Evolutionary conservation across 2,329 filamentous ascomycete species (phyloP), one percentile per base, ranked within the genome.

Genomic region (Epichloe hybrida): DNA sequence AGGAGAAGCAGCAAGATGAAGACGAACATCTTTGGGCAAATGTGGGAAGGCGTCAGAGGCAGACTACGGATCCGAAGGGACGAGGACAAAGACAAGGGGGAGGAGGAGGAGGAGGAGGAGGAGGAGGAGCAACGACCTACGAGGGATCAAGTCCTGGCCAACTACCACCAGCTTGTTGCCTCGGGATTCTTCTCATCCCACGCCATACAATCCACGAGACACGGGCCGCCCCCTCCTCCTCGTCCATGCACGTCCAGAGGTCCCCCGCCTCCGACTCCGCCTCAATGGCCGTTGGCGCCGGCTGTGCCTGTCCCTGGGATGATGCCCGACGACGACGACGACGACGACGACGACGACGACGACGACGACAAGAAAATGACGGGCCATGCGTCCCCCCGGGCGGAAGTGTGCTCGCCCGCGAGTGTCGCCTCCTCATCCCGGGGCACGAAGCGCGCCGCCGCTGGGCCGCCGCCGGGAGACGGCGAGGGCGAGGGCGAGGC

Each of bases 111-210:
- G 7, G 23, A 27, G 2, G 35, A 20, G 11, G 39, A 50, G 48
- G 50, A 55, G 17, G 49, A 52, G 13, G 63, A 65, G 6, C 62
- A 64, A 4, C 60, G 61, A 56, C 65, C 64, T 3, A 60, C 62
- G 35, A 60, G 59, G 56, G 77, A 81, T 48, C 75, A 80, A 52
- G 71, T 80, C 49, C 56, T 78, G 59, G 71, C 73, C 53, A 79
- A 69, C 59, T 81, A 81, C 62, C 73, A 78, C 55, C 66, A 75
- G 56, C 70, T 81, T 51, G 69, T 80, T 57, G 72, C 75, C 2
- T 71, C 71, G 5, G 77, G 77, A 53, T 81, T 81, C 70, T 81
- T 81, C 61, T 69, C 72, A 45, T 67, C 73, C 23, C 76, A 79
- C 54, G 76, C 77, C 49, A 80, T 80, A 54, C 73, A 76, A 53